These are phyloP conservation scores for Rhododendron mucronatum DNA, from an alignment of 148 eudicot species.

Conservation along the genomic window DNA sequence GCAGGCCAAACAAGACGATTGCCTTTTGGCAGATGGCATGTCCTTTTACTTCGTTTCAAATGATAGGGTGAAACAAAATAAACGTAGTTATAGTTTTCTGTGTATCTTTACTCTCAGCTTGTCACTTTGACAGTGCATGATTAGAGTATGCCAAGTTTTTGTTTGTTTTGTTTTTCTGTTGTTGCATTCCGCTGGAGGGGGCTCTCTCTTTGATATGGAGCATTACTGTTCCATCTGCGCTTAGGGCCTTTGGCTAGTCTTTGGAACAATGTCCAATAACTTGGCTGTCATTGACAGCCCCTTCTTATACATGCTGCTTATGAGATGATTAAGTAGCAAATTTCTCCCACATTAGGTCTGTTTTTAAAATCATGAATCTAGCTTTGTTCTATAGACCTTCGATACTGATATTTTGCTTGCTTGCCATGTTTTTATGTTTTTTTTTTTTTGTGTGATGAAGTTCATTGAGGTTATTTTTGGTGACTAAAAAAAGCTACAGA, in stretches of 20 bases:
- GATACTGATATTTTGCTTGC: background rate
- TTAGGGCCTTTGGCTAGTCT: background rate
- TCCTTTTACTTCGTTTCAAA: background rate
- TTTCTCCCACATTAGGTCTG: background rate
- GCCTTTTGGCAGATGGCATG: background rate
- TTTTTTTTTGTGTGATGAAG: background rate
- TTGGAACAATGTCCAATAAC: background rate
- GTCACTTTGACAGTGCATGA: background rate
- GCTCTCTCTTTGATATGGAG: background rate
- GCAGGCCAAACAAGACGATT: background rate
- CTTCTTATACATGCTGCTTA: background rate
- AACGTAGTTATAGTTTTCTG: background rate
- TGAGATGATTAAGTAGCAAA: slow-evolving; percentile 1
- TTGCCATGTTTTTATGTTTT: background rate
- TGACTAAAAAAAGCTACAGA: background rate
- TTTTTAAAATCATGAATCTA: background rate
- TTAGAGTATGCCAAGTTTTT: background rate
- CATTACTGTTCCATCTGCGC: background rate
- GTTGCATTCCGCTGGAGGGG: background rate
- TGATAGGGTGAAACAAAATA: background rate
- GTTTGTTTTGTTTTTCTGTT: background rate
- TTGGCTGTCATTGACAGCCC: background rate
- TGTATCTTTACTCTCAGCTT: background rate
- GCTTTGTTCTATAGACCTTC: background rate
- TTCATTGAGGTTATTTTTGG: background rate